Conservation (phyloP, 768 basidiomycete genomes). For the Leccinum subgranulosum region DNA sequence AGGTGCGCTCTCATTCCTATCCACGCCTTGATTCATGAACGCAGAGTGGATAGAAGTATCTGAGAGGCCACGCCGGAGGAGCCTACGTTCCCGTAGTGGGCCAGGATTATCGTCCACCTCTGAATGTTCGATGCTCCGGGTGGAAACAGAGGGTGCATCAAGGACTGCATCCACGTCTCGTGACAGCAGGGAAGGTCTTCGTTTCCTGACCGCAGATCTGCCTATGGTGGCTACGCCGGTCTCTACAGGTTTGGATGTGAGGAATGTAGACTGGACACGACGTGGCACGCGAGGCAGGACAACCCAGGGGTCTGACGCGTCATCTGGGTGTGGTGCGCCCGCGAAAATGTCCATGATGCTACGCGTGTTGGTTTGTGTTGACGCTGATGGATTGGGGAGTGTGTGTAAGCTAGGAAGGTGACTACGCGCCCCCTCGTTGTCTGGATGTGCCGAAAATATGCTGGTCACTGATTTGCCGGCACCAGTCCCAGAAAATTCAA, state of each 20-base stretch:
- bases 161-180: constrained; percentile 78
- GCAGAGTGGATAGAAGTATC: constrained; percentile 93
- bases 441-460: constrained; percentile 33
- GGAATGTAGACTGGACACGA: constrained; percentile 28
- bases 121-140: constrained; percentile 28
- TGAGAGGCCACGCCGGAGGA: constrained; percentile 78
- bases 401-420: constrained; percentile 12
- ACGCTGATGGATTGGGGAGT: constrained; percentile 8
- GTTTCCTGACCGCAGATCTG: constrained; percentile 17
- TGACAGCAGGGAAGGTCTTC: constrained; percentile 40
- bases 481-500: constrained; percentile 84
- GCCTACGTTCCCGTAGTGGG: constrained; percentile 61
- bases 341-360: constrained; percentile 88
- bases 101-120: constrained; percentile 44
- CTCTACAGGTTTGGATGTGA: constrained; percentile 19
- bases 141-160: constrained; percentile 41
- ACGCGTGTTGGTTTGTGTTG: constrained; percentile 20
- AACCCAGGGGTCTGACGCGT: constrained; percentile 66
- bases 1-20: constrained; percentile 6
- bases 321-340: constrained; percentile 60
- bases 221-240: constrained; percentile 12
- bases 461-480: constrained; percentile 54
- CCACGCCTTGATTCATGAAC: constrained; percentile 58
- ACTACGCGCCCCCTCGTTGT: constrained; percentile 13
- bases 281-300: constrained; percentile 48